These are phyloP conservation scores for Daldinia sp. DNA, from an alignment of 2,329 filamentous ascomycete genomes.

Conservation along the genomic window DNA sequence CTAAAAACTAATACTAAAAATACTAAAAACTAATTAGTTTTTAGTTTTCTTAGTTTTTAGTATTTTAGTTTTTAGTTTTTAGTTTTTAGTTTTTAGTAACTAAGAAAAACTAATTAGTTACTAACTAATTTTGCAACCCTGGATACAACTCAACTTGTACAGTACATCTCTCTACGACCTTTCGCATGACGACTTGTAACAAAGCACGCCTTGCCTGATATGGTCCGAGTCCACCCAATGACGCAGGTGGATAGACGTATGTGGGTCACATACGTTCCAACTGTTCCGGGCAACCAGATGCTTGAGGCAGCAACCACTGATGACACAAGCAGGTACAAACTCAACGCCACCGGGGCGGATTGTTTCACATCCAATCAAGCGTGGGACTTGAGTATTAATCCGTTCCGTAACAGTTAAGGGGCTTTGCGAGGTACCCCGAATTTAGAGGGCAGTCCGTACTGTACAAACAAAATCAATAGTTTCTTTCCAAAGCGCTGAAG, in stretches of 20 bases:
- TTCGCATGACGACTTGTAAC: slow-evolving; percentile 18
- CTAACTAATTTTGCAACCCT: too few species aligned
- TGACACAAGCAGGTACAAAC: slow-evolving; percentile 37
- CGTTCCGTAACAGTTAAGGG: slow-evolving; percentile 14
- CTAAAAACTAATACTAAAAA: too few species aligned
- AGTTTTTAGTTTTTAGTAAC: too few species aligned
- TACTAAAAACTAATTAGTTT: too few species aligned
- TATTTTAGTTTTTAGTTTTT: too few species aligned
- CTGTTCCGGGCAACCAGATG: slow-evolving; percentile 22
- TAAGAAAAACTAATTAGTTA: too few species aligned
- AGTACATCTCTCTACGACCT: slow-evolving; percentile 22
- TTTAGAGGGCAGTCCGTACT: slow-evolving; percentile 14
- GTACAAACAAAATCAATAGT: slow-evolving; percentile 17
- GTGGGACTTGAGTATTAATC: slow-evolving; percentile 17
- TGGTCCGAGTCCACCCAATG: slow-evolving; percentile 15
- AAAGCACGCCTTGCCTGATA: slow-evolving; percentile 15
- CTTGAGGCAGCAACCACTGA: slow-evolving; percentile 35
- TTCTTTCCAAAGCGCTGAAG: not conserved
- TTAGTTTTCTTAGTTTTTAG: too few species aligned
- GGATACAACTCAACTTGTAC: slow-evolving; percentile 4
- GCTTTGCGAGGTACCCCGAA: slow-evolving; percentile 17
- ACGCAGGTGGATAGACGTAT: slow-evolving; percentile 6
- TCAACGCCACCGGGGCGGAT: slow-evolving; percentile 20
- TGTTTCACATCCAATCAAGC: slow-evolving; percentile 20
- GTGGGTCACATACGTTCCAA: slow-evolving; percentile 24